Evolutionary conservation across 108 stramenopile species (phyloP).

Genomic region (Aureococcus anophagefferens): DNA sequence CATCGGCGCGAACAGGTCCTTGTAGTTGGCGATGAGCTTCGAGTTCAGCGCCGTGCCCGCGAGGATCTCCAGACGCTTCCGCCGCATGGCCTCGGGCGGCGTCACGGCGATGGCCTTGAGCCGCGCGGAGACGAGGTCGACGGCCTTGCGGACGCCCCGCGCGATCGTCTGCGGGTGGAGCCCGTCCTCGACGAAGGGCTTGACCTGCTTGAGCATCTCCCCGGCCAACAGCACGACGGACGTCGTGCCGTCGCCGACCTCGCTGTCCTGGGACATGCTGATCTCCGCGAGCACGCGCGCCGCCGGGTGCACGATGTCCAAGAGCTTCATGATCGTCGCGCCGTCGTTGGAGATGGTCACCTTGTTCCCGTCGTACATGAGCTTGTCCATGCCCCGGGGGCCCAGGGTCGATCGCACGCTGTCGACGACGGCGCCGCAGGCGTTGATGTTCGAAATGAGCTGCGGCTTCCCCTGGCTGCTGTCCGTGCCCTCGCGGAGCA

Average conservation of each 20-base stretch:
- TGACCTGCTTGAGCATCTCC: constrained; percentile 84
- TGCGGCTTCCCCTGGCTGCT: constrained; percentile 95
- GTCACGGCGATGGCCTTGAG: constrained; percentile 61
- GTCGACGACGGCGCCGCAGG: constrained; percentile 92
- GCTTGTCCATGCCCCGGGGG: constrained; percentile 99
- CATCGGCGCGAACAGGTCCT: constrained; percentile 96
- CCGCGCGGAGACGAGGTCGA: constrained; percentile 58
- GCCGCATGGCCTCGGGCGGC: constrained; percentile 26
- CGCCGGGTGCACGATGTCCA: constrained; percentile 97
- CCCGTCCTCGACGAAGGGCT: constrained; percentile 95
- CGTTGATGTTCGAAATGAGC: constrained; percentile 96
- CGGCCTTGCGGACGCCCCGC: constrained; percentile 60
- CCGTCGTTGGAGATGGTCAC: constrained; percentile 97
- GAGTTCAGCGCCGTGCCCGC: constrained; percentile 94
- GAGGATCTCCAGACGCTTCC: constrained; percentile 68
- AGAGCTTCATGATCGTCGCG: constrained; percentile 90
- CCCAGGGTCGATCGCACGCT: constrained; percentile 90
- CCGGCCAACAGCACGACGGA: constrained; percentile 87
- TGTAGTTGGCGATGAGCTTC: constrained; percentile 90
- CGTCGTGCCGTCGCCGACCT: constrained; percentile 98
- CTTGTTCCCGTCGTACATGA: constrained; percentile 69
- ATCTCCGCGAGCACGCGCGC: constrained; percentile 96
- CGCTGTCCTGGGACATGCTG: constrained; percentile 82
- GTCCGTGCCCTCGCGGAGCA: constrained; percentile 96
- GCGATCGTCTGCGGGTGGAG: constrained; percentile 89